Percentiles rank a stretch among this genome's conserved stretches.
Conservation (phyloP, 148 eudicot species). For the Rheum nobile region DNA sequence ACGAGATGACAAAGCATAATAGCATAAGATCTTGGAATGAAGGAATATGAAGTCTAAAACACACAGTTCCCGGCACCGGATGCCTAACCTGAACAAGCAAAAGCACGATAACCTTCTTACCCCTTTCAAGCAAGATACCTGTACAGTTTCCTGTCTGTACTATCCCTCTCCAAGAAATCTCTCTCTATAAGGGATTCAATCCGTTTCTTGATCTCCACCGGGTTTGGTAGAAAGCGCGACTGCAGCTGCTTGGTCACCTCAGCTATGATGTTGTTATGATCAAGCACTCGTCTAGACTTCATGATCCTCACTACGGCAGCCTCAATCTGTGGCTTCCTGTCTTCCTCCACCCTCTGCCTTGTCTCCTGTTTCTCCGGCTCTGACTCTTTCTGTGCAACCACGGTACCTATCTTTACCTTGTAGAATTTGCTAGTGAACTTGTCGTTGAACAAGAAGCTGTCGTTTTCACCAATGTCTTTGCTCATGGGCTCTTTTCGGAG, state of each 20-base stretch:
- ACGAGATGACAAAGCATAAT: neutral
- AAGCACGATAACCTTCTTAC: neutral
- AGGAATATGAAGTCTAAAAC: neutral
- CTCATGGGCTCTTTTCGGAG: conserved; percentile 80
- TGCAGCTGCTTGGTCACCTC: conserved; percentile 84
- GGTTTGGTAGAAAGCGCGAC: conserved; percentile 63
- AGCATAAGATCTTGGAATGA: neutral
- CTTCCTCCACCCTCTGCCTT: conserved; percentile 77
- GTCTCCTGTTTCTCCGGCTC: conserved; percentile 90
- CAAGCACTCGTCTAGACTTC: conserved; percentile 65
- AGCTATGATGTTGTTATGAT: conserved; percentile 67
- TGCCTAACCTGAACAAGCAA: conserved; percentile 2
- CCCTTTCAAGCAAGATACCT: conserved; percentile 54
- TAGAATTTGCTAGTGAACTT: conserved; percentile 69
- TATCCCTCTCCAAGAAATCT: conserved; percentile 83
- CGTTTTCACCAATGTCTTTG: conserved; percentile 64
- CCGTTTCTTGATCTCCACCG: conserved; percentile 80
- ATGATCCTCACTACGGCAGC: conserved; percentile 81
- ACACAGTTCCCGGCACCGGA: neutral
- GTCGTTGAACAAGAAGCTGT: conserved; percentile 55
- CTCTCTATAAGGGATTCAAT: conserved; percentile 79
- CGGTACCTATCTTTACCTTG: conserved; percentile 82
- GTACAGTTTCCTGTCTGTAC: conserved; percentile 47
- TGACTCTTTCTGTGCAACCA: conserved; percentile 82
- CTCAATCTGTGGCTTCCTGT: conserved; percentile 85